These are phyloP conservation scores for Metschnikowia kofuensis DNA, from an alignment of 805 yeast species.

Conservation along the genomic window DNA sequence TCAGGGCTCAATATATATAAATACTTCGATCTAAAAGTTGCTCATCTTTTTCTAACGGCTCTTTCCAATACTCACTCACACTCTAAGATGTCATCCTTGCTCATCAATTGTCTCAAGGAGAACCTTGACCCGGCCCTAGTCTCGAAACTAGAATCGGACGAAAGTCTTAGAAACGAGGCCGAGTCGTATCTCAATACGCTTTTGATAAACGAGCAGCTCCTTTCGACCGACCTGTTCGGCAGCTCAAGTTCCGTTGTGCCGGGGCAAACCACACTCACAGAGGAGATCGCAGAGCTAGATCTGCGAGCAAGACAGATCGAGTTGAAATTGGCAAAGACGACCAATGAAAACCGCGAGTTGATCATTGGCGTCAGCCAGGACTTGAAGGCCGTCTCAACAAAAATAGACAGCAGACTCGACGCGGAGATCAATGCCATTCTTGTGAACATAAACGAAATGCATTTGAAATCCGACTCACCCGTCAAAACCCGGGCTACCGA, in stretches of 20 bases:
- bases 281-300: conserved; percentile 74
- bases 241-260: conserved; percentile 29
- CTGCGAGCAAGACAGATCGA: conserved; percentile 50
- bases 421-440: conserved; percentile 11
- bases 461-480: conserved; percentile 3
- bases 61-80: neutral
- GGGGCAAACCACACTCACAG: conserved; percentile 42
- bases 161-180: conserved; percentile 19
- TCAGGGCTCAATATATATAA: no score
- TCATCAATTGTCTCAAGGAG: conserved; percentile 30
- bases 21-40: no score
- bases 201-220: conserved; percentile 46
- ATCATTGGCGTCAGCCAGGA: conserved; percentile 42
- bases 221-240: conserved; percentile 44
- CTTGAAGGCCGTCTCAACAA: conserved; percentile 19
- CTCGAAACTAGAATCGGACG: conserved; percentile 19
- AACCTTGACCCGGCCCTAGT: conserved; percentile 26
- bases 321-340: conserved; percentile 39
- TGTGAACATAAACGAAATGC: conserved; percentile 4
- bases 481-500: conserved; percentile 17
- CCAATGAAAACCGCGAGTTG: conserved; percentile 42
- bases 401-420: conserved; percentile 15
- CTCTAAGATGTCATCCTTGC: conserved; percentile 28
- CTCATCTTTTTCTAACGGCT: neutral
- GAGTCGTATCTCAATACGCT: conserved; percentile 36